Percentiles rank a stretch among this genome's conserved stretches.
phyloP scores from a whole-genome alignment of 495 filamentous ascomycete genomes.

The Hypoxylon intermedium region DNA sequence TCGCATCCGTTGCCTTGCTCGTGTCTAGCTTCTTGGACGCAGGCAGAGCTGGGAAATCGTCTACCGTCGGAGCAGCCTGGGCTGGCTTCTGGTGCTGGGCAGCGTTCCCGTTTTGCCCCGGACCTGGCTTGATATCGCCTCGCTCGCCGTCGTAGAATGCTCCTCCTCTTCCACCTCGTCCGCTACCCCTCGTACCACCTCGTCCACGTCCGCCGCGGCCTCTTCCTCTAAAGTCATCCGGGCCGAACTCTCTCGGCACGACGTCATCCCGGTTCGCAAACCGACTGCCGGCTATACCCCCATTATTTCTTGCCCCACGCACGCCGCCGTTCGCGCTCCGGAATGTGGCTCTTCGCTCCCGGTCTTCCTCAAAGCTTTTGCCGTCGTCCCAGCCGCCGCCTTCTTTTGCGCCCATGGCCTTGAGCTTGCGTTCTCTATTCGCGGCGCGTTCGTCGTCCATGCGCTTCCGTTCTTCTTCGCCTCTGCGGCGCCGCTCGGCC shows the following conservation, averaged over 20 bases:
- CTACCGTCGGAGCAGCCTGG: slow-evolving; percentile 33
- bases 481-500: slow-evolving; percentile 44
- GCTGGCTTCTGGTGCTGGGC: slow-evolving; percentile 23
- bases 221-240: slow-evolving; percentile 40
- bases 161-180: slow-evolving; percentile 38
- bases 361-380: slow-evolving; percentile 44
- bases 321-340: slow-evolving; percentile 53
- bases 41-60: slow-evolving; percentile 56
- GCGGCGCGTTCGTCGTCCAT: slow-evolving; percentile 58
- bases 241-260: slow-evolving; percentile 32
- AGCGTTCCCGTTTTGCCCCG: slow-evolving; percentile 33
- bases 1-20: slow-evolving; percentile 6
- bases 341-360: slow-evolving; percentile 45
- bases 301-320: slow-evolving; percentile 38
- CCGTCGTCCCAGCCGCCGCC: slow-evolving; percentile 57
- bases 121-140: slow-evolving; percentile 2
- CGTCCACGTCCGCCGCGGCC: slow-evolving; percentile 39
- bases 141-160: slow-evolving; percentile 36
- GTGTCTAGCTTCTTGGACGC: slow-evolving; percentile 42
- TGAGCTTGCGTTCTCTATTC: slow-evolving; percentile 57
- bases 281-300: slow-evolving; percentile 44
- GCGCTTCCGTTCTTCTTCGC: slow-evolving; percentile 52
- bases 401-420: slow-evolving; percentile 53
- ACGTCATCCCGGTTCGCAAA: slow-evolving; percentile 40
- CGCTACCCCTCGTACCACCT: slow-evolving; percentile 29